A percentile compares a stretch with the other conserved stretches of the same genome.
These are phyloP conservation scores for Xylariomycetidae sp. DNA, from an alignment of 2,329 filamentous ascomycete genomes.

Conservation along the genomic window DNA sequence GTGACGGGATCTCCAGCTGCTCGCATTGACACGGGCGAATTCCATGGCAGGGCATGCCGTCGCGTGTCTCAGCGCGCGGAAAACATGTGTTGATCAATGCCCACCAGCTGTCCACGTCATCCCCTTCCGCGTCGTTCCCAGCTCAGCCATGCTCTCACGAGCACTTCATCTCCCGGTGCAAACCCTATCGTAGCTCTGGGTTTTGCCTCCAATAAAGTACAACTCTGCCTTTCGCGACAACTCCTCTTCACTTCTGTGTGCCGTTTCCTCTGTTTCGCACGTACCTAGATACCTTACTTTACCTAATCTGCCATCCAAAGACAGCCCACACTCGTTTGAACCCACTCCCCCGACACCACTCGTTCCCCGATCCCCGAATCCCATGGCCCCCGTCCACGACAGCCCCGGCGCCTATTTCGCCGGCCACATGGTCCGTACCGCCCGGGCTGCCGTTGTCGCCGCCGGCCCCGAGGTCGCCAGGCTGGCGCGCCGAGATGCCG, in stretches of 20 bases:
- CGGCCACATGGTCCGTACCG: constrained; percentile 18
- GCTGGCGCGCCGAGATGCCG: constrained; percentile 17
- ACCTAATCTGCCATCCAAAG: not conserved
- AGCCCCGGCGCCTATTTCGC: constrained; percentile 16
- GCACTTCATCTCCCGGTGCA: not conserved
- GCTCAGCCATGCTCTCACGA: constrained; percentile 1
- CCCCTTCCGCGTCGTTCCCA: constrained; percentile 6
- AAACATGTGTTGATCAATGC: constrained; percentile 5
- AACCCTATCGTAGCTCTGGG: not conserved
- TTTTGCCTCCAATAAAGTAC: not conserved
- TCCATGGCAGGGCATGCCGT: too few species aligned
- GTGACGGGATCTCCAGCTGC: too few species aligned
- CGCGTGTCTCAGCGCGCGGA: too few species aligned
- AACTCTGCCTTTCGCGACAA: too few species aligned
- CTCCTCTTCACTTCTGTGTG: too few species aligned
- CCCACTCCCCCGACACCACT: not conserved
- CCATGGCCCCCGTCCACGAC: constrained; percentile 24
- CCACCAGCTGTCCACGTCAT: constrained; percentile 10
- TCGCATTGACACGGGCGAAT: too few species aligned
- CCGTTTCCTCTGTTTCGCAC: too few species aligned
- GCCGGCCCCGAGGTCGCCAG: constrained; percentile 20
- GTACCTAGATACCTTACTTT: not conserved
- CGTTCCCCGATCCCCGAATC: constrained; percentile 1
- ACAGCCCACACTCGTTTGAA: not conserved
- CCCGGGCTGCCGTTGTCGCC: constrained; percentile 19